Evolutionary conservation across 768 basidiomycete genomes (phyloP), one percentile per base, ranked within the genome.

Genomic region (Cyclocybe aegerita): DNA sequence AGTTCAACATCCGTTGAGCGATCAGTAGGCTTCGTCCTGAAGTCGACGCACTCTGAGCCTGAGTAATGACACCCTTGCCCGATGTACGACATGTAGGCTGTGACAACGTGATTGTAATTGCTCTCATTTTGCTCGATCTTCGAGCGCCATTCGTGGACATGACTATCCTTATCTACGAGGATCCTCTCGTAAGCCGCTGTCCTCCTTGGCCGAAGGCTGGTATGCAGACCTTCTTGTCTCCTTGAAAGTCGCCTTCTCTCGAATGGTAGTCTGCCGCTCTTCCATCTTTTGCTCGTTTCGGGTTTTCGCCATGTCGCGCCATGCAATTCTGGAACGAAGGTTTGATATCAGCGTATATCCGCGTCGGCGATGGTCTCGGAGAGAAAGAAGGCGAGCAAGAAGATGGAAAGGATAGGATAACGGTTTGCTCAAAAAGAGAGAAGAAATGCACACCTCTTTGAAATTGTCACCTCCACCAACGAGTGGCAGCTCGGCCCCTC

Each of bases 381-480:
- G 23, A 49, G 15, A 37, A 12, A 32, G 45, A 45, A 43, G 35
- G 30, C 40, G 30, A 23, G 44, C 33, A 31, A 38, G 48, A 39
- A 39, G 30, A 30, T 32, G 41, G 40, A 43, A 23, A 23, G 23
- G 23, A 23, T 23, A 33, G 45, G 40, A 36, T 39, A 54, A 36
- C 17, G 48, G 37, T 43, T 54, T 42, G 29, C 29, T 17, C 46
- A 23, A 15, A 40, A 42, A 32, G 52, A 33, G 39, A 43, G 14
- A 43, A 16, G 39, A 46, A 48, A 73, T 78, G 49, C 61, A 94
- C 93, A 83, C 81, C 4, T 83, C 89, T 55, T 72, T 79, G 69
- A 96, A 96, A 60, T 88, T 86, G 60, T 90, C 86, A 0, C 85
- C 84, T 17, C 90, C 90, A 16, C 93, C 92, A 70, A 95, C 76